Evolutionary conservation across 495 filamentous ascomycete species (phyloP).

Genomic region (Lasiosphaeria ovina): DNA sequence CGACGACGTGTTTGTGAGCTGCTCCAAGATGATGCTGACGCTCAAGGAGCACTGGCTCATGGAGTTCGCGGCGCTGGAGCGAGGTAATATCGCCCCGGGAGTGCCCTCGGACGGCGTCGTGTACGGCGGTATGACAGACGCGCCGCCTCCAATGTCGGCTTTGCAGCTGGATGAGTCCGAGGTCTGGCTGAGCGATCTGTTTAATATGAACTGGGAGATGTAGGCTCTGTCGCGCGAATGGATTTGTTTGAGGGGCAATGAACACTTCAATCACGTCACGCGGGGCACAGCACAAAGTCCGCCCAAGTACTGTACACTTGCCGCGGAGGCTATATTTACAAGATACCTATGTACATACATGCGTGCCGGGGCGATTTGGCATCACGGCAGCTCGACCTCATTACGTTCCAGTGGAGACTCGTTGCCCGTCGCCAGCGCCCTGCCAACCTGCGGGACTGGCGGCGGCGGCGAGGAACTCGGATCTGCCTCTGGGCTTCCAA

Average conservation of each 20-base stretch:
- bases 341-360: too few relatives aligned
- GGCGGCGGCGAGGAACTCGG: background rate
- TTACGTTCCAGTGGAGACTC: too few relatives aligned
- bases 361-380: too few relatives aligned
- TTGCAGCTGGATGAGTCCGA: slow-evolving; percentile 21
- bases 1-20: slow-evolving; percentile 24
- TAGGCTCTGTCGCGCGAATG: background rate
- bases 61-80: slow-evolving; percentile 9
- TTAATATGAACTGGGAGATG: slow-evolving; percentile 28
- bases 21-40: slow-evolving; percentile 12
- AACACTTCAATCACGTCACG: background rate
- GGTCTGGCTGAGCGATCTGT: slow-evolving; percentile 26
- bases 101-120: background rate
- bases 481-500: background rate
- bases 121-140: background rate
- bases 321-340: too few relatives aligned
- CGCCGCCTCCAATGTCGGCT: slow-evolving; percentile 6
- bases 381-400: too few relatives aligned
- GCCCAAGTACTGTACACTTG: too few relatives aligned
- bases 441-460: background rate
- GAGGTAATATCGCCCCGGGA: slow-evolving; percentile 5
- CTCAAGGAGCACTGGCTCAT: slow-evolving; percentile 22
- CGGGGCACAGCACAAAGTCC: too few relatives aligned
- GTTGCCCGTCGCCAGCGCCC: background rate
- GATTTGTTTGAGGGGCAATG: background rate